These are phyloP conservation scores for Paramecium primaurelia DNA, from an alignment of 73 alveolate species.

Conservation along the genomic window DNA sequence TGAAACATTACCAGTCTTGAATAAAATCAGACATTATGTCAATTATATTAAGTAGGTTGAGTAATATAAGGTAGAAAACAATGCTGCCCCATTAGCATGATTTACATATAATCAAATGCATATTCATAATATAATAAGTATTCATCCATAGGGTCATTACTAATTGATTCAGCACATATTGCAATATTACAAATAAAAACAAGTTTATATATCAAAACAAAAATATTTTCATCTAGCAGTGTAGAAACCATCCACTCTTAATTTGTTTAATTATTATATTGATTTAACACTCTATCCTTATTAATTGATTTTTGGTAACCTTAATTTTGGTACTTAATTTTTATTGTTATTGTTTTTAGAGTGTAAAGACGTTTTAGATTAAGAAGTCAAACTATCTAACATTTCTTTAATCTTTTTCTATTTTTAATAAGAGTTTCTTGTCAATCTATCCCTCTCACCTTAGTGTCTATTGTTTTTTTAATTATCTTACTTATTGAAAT, in stretches of 20 bases:
- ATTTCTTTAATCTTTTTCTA: background rate
- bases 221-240: background rate
- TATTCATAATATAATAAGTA: background rate
- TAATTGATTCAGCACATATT: too few species aligned
- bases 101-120: slow-evolving; percentile 4
- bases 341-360: background rate
- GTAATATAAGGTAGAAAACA: slow-evolving; percentile 69
- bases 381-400: background rate
- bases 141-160: background rate
- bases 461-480: background rate
- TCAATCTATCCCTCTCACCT: background rate
- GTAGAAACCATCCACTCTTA: background rate
- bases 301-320: background rate
- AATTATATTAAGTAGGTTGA: slow-evolving; percentile 77
- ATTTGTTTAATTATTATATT: background rate
- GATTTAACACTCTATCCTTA: background rate
- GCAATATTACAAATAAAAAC: background rate
- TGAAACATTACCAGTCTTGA: slow-evolving; percentile 78
- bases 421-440: background rate
- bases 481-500: background rate
- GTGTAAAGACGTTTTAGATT: background rate
- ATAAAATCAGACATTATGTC: slow-evolving; percentile 81
- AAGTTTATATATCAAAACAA: background rate
- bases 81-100: slow-evolving; percentile 57
- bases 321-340: background rate